These are phyloP conservation scores for Anisodus acutangulus DNA, from an alignment of 257 asterid species.

Conservation along the genomic window DNA sequence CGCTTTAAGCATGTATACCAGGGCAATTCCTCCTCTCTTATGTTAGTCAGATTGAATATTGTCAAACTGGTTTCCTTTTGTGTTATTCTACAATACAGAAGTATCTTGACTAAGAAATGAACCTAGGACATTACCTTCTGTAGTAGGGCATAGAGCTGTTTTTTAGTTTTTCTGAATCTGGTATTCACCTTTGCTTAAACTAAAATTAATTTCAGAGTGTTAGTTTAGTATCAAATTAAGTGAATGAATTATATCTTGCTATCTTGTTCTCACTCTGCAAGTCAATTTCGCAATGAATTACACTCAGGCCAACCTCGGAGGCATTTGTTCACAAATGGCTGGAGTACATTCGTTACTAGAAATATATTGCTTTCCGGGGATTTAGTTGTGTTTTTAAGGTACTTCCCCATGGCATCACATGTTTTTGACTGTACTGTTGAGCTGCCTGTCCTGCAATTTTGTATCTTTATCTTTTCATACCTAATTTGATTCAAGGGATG, in stretches of 20 bases:
- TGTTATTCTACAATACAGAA: background rate
- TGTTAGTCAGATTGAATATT: background rate
- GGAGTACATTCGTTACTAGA: constrained; percentile 72
- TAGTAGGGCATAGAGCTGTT: too few species aligned
- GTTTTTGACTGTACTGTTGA: background rate
- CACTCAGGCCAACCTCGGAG: constrained; percentile 72
- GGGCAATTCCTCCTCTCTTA: constrained; percentile 45
- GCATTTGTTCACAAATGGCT: constrained; percentile 80
- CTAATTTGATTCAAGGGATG: constrained; percentile 27
- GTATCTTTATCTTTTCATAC: background rate
- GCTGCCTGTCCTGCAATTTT: background rate
- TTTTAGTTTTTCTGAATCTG: background rate
- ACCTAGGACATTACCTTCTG: background rate
- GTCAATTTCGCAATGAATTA: background rate
- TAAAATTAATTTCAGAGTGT: too few species aligned
- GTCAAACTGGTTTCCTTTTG: background rate
- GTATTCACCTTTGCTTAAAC: background rate
- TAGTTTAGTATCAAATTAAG: background rate
- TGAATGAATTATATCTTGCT: background rate
- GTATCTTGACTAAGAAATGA: background rate
- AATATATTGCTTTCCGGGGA: constrained; percentile 75
- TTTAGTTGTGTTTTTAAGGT: constrained; percentile 75
- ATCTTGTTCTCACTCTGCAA: background rate
- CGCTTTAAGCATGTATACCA: constrained; percentile 69
- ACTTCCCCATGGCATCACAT: background rate